Evolutionary conservation across 768 basidiomycete species (phyloP), one percentile per base, ranked within the genome.

Genomic region (Glaciozyma martinii): DNA sequence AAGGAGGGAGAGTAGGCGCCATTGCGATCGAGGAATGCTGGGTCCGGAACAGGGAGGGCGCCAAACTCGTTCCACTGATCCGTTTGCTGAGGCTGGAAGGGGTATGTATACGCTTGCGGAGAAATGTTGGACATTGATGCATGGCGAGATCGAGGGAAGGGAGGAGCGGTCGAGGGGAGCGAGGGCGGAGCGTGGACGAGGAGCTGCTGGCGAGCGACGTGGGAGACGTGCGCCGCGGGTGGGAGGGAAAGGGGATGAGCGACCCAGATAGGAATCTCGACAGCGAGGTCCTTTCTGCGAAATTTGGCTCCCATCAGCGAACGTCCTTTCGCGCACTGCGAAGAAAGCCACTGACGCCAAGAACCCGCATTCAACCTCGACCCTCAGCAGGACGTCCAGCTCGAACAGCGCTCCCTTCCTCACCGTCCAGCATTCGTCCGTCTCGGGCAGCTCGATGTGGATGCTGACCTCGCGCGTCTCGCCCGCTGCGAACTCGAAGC

Each of bases 221-320:
- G 60, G 32, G 49, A 23, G 13, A 54, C 58, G 29, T 70, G 62
- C 3, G 65, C 68, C 9, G 62, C 62, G 30, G 49, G 43, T 0
- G 73, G 70, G 27, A 74, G 53, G 0, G 73, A 72, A n/a, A 58
- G 60, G 25, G 67, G 67, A 46, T 74, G 70, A 1, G 70, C 65
- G 54, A 74, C 56, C 43, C 47, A 74, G 46, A 74, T 59, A 0
- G 73, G 73, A 1, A 74, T 30, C 56, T 74, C 73, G 60, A 74
- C 58, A 18, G 32, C 18, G n/a, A 72, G 62, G 23, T 65, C 53
- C 52, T 68, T 72, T 18, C 68, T 70, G 61, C 10, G 19, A 12
- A 58, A 3, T 13, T 7, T 19, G 37, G 6, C 13, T 40, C 5
- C 19, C n/a, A 12, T 42, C 25, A 37, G 32, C n/a, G 27, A 1